phyloP scores from a whole-genome alignment of 225 moss, liverwort and hornwort genomes.

The Ulota crispa region DNA sequence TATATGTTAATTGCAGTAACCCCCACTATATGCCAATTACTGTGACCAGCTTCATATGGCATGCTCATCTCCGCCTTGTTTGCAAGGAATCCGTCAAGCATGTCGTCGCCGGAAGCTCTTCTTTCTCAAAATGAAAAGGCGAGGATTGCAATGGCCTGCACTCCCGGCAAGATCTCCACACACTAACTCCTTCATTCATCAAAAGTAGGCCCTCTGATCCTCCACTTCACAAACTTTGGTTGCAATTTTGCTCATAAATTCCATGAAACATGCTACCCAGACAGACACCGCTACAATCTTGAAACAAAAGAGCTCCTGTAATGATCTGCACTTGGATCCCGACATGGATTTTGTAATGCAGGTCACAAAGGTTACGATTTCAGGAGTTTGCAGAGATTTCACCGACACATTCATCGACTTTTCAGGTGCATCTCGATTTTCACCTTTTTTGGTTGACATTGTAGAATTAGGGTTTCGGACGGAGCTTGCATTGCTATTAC shows the following conservation, averaged over 20 bases:
- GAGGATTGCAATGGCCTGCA: slow-evolving; percentile 23
- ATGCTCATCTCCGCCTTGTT: too few species aligned
- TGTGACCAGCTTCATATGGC: too few species aligned
- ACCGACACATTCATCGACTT: background rate
- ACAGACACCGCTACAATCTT: background rate
- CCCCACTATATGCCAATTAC: too few species aligned
- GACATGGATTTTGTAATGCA: slow-evolving; percentile 12
- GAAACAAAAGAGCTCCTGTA: background rate
- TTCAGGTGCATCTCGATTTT: slow-evolving; percentile 26
- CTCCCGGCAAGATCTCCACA: slow-evolving; percentile 2
- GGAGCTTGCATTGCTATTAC: background rate
- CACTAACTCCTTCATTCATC: background rate
- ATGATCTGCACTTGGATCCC: background rate
- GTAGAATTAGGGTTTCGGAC: background rate
- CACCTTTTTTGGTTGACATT: background rate
- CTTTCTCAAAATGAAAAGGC: slow-evolving; percentile 22
- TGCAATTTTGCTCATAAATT: background rate
- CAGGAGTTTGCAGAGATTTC: slow-evolving; percentile 15
- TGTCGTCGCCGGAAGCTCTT: background rate
- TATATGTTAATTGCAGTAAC: too few species aligned
- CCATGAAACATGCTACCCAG: background rate
- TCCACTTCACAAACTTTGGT: background rate
- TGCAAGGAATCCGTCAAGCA: background rate
- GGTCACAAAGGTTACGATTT: slow-evolving; percentile 3
- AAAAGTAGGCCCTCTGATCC: slow-evolving; percentile 20